These are phyloP conservation scores for Ophiosphaerella korrae DNA, from an alignment of 2,329 filamentous ascomycete species.

Conservation along the genomic window DNA sequence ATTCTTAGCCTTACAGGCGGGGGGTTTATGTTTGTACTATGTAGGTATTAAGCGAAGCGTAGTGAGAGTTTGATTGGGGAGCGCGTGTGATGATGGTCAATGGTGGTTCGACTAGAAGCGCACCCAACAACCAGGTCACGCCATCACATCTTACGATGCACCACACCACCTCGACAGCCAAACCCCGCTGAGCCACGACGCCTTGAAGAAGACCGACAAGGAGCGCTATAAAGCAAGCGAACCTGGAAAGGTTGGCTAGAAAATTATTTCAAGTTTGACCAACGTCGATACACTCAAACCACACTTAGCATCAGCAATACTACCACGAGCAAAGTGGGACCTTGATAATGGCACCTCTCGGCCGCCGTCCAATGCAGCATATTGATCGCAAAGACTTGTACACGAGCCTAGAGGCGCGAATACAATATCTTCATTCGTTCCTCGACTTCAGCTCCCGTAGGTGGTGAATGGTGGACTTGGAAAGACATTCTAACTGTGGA, in stretches of 20 bases:
- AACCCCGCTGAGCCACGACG: not conserved
- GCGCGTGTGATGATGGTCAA: not conserved
- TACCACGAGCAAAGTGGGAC: not conserved
- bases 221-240: not conserved
- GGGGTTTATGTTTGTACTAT: too few species aligned
- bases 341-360: conserved; percentile 29
- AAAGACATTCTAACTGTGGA: not conserved
- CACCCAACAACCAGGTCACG: conserved; percentile 16
- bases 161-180: conserved; percentile 14
- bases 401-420: conserved; percentile 69
- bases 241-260: too few species aligned
- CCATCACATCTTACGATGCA: conserved; percentile 29
- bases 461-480: conserved; percentile 28
- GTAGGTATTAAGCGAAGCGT: too few species aligned
- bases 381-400: conserved; percentile 74
- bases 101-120: conserved; percentile 18
- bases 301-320: not conserved
- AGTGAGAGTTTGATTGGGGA: not conserved
- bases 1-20: too few species aligned
- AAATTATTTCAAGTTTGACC: too few species aligned
- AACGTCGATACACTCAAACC: too few species aligned
- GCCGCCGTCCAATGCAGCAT: conserved; percentile 56
- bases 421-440: conserved; percentile 76
- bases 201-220: not conserved
- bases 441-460: conserved; percentile 74